A percentile compares a stretch with the other conserved stretches of the same genome.
These are phyloP conservation scores for Lactarius pseudohatsudake DNA, from an alignment of 768 basidiomycete species.

Conservation along the genomic window DNA sequence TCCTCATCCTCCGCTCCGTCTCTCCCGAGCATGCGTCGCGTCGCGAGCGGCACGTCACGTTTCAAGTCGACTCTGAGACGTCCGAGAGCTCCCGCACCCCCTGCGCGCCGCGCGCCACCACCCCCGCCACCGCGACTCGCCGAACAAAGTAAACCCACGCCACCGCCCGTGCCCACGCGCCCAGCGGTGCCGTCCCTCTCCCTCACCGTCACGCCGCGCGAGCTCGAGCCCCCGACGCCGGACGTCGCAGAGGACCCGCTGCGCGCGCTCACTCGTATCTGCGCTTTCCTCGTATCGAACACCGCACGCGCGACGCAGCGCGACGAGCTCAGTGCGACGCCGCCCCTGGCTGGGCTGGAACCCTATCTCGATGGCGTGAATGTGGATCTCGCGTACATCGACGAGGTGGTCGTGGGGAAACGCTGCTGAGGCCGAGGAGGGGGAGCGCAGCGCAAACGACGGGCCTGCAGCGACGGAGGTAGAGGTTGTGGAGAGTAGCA, in stretches of 20 bases:
- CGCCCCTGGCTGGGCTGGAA: slow-evolving; percentile 20
- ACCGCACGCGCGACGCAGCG: slow-evolving; percentile 11
- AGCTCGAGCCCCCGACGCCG: slow-evolving; percentile 20
- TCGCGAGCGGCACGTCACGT: slow-evolving; percentile 12
- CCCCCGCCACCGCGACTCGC: background rate
- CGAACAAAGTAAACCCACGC: background rate
- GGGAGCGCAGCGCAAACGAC: background rate
- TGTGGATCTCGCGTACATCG: slow-evolving; percentile 14
- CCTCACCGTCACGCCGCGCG: slow-evolving; percentile 19
- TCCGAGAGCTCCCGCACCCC: slow-evolving; percentile 1
- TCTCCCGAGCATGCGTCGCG: background rate
- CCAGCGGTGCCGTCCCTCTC: background rate
- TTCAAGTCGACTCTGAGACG: background rate
- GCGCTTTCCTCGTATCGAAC: slow-evolving; percentile 14
- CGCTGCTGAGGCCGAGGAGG: background rate
- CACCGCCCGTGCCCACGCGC: background rate
- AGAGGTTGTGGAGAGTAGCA: background rate
- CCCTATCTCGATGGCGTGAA: slow-evolving; percentile 9
- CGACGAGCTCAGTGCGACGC: slow-evolving; percentile 9
- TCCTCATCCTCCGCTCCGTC: slow-evolving; percentile 10
- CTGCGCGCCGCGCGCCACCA: background rate
- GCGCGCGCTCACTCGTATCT: slow-evolving; percentile 13
- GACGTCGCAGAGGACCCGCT: slow-evolving; percentile 23
- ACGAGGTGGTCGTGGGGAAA: background rate
- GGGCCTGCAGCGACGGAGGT: background rate